Conservation (phyloP, 257 asterid genomes). For the Plectranthus barbatus region DNA sequence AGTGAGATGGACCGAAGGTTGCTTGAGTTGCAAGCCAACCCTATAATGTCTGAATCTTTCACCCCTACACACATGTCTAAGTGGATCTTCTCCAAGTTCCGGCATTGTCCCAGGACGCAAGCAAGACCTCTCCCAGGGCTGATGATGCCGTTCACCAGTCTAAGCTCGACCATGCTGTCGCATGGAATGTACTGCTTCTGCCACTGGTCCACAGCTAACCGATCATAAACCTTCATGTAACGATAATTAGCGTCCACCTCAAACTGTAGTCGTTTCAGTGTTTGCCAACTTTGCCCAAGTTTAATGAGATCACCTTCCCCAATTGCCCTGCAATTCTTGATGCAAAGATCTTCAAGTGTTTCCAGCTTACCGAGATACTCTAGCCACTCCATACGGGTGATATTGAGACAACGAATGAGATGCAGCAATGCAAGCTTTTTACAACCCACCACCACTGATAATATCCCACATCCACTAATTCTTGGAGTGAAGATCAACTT, state of each 20-base stretch:
- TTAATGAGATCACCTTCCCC: conserved; percentile 78
- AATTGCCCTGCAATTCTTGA: conserved; percentile 69
- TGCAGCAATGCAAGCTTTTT: conserved; percentile 48
- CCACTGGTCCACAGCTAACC: conserved; percentile 57
- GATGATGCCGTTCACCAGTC: conserved; percentile 61
- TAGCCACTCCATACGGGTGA: conserved; percentile 64
- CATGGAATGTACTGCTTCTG: conserved; percentile 61
- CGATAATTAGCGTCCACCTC: conserved; percentile 77
- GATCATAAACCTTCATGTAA: conserved; percentile 62
- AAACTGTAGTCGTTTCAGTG: conserved; percentile 51
- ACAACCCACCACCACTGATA: conserved; percentile 63
- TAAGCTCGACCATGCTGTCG: conserved; percentile 60
- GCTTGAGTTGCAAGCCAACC: conserved; percentile 56
- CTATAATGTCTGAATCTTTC: conserved; percentile 56
- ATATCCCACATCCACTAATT: conserved; percentile 74
- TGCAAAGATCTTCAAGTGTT: conserved; percentile 66
- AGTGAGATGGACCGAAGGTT: conserved; percentile 66
- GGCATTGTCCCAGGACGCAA: conserved; percentile 66
- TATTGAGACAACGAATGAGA: conserved; percentile 57
- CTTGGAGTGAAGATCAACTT: conserved; percentile 63
- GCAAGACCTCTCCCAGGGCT: conserved; percentile 84
- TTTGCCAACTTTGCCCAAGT: conserved; percentile 59
- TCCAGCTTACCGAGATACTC: conserved; percentile 72
- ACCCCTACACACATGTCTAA: conserved; percentile 79
- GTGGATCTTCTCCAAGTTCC: conserved; percentile 54